Conservation (phyloP, 345 rosid species). For the Acer yangbiense region DNA sequence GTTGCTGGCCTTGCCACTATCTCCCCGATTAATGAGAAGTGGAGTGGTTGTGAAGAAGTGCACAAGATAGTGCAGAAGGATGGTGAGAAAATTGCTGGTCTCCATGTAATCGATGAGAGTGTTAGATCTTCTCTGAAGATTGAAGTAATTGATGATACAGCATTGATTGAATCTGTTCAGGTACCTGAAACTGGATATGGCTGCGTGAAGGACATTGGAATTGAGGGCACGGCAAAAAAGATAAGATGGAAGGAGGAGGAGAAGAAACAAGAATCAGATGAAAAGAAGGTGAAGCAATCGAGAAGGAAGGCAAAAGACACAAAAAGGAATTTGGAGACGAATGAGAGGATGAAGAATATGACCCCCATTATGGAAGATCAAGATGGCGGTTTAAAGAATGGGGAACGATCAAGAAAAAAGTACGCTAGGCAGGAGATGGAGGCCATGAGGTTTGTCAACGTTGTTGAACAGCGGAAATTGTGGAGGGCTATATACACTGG, state of each 20-base stretch:
- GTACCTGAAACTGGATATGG: no score
- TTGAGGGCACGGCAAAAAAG: slow-evolving; percentile 22
- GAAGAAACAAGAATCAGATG: slow-evolving; percentile 38
- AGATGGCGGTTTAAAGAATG: slow-evolving; percentile 20
- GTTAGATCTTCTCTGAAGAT: slow-evolving; percentile 51
- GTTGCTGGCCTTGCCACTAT: slow-evolving; percentile 18
- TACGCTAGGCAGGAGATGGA: slow-evolving; percentile 72
- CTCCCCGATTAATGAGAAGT: slow-evolving; percentile 24
- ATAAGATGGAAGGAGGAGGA: slow-evolving; percentile 39
- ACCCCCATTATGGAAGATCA: slow-evolving; percentile 24
- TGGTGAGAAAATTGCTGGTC: slow-evolving; percentile 25
- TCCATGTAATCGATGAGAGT: slow-evolving; percentile 30
- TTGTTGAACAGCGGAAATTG: slow-evolving; percentile 55
- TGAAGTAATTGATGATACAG: slow-evolving; percentile 76
- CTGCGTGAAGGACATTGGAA: slow-evolving; percentile 19
- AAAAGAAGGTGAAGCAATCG: slow-evolving; percentile 44
- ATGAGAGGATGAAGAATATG: slow-evolving; percentile 20
- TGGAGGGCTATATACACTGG: slow-evolving; percentile 60
- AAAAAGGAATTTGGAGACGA: not conserved
- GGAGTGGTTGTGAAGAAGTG: slow-evolving; percentile 17
- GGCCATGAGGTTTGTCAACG: slow-evolving; percentile 63
- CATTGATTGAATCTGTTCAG: slow-evolving; percentile 51
- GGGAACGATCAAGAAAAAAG: slow-evolving; percentile 25
- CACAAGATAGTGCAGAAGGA: slow-evolving; percentile 25
- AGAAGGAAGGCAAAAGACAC: slow-evolving; percentile 44